These are phyloP conservation scores for Talaromyces sp. DNA, from an alignment of 2,329 filamentous ascomycete species.

Conservation along the genomic window DNA sequence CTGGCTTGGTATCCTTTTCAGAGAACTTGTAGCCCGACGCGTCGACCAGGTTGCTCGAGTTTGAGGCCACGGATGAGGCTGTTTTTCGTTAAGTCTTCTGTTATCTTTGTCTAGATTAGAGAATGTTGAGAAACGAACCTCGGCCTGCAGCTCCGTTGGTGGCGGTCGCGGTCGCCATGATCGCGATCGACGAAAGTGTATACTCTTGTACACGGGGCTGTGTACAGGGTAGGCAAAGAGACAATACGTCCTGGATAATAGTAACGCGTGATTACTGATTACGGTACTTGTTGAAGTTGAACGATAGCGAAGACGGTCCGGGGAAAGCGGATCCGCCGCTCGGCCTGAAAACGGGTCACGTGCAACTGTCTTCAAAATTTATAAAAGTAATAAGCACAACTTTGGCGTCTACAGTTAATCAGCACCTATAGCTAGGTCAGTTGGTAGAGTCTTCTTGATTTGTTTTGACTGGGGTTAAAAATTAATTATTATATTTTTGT, in stretches of 20 bases:
- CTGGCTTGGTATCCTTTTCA: constrained; percentile 38
- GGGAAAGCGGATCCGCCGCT: constrained; percentile 7
- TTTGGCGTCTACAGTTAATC: too few relatives aligned
- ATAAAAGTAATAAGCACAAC: too few relatives aligned
- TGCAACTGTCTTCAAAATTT: too few relatives aligned
- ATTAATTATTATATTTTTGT: too few relatives aligned
- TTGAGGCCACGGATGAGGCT: constrained; percentile 23
- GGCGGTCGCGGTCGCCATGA: constrained; percentile 11
- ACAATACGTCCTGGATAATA: background rate
- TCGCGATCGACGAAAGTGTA: background rate
- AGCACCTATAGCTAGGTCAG: too few relatives aligned
- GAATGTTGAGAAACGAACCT: constrained; percentile 23
- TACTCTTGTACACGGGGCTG: too few relatives aligned
- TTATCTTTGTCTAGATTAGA: background rate
- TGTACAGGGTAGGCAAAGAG: too few relatives aligned
- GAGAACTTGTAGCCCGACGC: constrained; percentile 42
- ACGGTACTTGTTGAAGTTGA: too few relatives aligned
- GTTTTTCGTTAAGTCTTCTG: background rate
- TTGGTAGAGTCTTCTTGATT: too few relatives aligned
- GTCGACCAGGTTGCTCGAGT: constrained; percentile 35
- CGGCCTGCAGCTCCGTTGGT: constrained; percentile 29
- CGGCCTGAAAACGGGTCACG: constrained; percentile 1
- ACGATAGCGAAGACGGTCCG: background rate
- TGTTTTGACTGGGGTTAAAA: too few relatives aligned
- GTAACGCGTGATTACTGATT: background rate